Conservation (phyloP, 495 filamentous ascomycete species). For the Lasiosphaeria miniovina region DNA sequence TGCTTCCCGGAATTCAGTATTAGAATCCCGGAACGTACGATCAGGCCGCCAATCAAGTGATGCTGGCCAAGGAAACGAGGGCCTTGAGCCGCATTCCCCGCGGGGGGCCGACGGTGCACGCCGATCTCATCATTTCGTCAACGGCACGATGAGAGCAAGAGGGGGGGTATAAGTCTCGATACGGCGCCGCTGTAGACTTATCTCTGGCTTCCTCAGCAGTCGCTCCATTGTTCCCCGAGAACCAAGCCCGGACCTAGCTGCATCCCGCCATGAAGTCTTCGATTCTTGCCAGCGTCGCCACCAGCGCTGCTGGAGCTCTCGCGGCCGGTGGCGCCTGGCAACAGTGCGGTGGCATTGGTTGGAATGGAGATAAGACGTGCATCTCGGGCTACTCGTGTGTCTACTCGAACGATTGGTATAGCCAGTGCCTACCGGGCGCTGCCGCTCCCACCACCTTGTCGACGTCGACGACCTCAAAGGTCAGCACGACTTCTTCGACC, state of each 20-base stretch:
- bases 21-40: neutral
- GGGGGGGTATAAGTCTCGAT: neutral
- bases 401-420: constrained; percentile 44
- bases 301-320: constrained; percentile 15
- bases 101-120: neutral
- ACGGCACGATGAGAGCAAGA: neutral
- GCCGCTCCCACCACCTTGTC: constrained; percentile 9
- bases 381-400: constrained; percentile 39
- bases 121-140: neutral
- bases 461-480: constrained; percentile 11
- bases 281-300: constrained; percentile 26
- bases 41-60: neutral
- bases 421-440: constrained; percentile 35
- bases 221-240: neutral
- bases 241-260: neutral
- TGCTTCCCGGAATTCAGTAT: neutral
- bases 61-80: constrained; percentile 1
- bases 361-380: constrained; percentile 41
- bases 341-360: constrained; percentile 48
- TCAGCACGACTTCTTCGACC: constrained; percentile 14
- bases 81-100: neutral
- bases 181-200: neutral
- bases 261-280: constrained; percentile 27
- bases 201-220: neutral
- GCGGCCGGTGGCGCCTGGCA: constrained; percentile 30